Evolutionary conservation across 2,329 filamentous ascomycete species (phyloP).

Genomic region (Metarhizium album): DNA sequence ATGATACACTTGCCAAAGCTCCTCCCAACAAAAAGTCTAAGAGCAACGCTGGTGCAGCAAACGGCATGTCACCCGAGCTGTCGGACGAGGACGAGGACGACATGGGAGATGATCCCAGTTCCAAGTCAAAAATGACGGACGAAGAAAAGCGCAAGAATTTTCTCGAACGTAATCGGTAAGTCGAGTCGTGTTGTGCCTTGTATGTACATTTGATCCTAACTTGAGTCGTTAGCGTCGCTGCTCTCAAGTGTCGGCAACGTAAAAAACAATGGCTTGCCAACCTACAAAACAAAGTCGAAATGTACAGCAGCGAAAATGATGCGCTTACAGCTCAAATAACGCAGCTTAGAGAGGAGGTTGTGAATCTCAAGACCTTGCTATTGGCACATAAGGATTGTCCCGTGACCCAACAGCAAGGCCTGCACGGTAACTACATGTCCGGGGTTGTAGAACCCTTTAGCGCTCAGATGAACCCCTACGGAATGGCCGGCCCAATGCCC

Average conservation of each 20-base stretch:
- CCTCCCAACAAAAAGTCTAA: slow-evolving; percentile 63
- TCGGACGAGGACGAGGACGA: slow-evolving; percentile 36
- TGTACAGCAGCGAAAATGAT: slow-evolving; percentile 88
- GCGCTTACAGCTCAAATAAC: slow-evolving; percentile 73
- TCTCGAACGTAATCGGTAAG: slow-evolving; percentile 86
- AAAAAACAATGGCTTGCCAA: slow-evolving; percentile 99
- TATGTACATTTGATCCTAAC: slow-evolving; percentile 3
- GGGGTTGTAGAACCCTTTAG: slow-evolving; percentile 44
- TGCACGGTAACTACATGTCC: slow-evolving; percentile 48
- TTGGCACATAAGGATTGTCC: slow-evolving; percentile 95
- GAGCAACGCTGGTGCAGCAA: slow-evolving; percentile 14
- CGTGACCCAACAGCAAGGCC: slow-evolving; percentile 70
- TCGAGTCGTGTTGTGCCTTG: background rate
- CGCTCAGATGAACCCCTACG: slow-evolving; percentile 48
- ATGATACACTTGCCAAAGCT: slow-evolving; percentile 51
- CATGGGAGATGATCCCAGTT: slow-evolving; percentile 45
- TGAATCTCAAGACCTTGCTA: slow-evolving; percentile 85
- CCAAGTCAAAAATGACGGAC: slow-evolving; percentile 81
- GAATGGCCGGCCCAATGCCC: slow-evolving; percentile 41
- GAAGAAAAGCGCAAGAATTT: slow-evolving; percentile 99
- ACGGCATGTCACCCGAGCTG: slow-evolving; percentile 35
- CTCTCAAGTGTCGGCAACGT: slow-evolving; percentile 89
- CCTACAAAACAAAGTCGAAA: slow-evolving; percentile 85
- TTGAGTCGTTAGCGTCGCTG: slow-evolving; percentile 59
- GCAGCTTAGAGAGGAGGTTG: slow-evolving; percentile 80